A percentile compares a stretch with the other conserved stretches of the same genome.
phyloP scores from a whole-genome alignment of 768 basidiomycete genomes.

The Atractiella rhizophila region DNA sequence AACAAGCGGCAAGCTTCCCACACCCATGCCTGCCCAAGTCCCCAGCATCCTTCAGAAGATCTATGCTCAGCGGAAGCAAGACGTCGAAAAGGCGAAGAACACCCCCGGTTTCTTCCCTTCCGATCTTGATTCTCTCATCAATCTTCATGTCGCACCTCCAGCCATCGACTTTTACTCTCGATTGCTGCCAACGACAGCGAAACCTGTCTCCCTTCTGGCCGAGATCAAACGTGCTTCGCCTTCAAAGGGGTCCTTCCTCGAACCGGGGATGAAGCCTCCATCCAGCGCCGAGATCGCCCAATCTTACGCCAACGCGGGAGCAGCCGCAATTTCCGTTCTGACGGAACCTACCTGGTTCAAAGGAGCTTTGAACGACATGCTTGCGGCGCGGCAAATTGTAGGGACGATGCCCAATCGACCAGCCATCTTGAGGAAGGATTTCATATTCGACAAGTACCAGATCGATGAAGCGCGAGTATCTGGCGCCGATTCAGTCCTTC shows the following conservation, averaged over 20 bases:
- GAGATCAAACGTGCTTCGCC: slow-evolving; percentile 96
- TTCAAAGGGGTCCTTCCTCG: slow-evolving; percentile 63
- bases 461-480: slow-evolving; percentile 77
- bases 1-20: slow-evolving; percentile 35
- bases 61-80: slow-evolving; percentile 53
- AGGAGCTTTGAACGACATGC: slow-evolving; percentile 76
- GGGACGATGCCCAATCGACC: slow-evolving; percentile 67
- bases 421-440: slow-evolving; percentile 89
- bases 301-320: slow-evolving; percentile 79
- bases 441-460: slow-evolving; percentile 84
- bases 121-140: slow-evolving; percentile 52
- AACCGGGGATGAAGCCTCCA: slow-evolving; percentile 14
- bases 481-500: slow-evolving; percentile 84
- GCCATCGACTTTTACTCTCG: slow-evolving; percentile 47
- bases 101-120: slow-evolving; percentile 48
- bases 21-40: slow-evolving; percentile 9
- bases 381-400: slow-evolving; percentile 61
- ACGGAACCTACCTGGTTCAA: slow-evolving; percentile 98
- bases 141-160: slow-evolving; percentile 60
- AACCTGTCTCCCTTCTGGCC: slow-evolving; percentile 44
- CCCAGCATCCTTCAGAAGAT: slow-evolving; percentile 73
- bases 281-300: slow-evolving; percentile 37
- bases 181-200: slow-evolving; percentile 18
- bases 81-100: slow-evolving; percentile 49
- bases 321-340: slow-evolving; percentile 81